Evolutionary conservation across 768 basidiomycete species (phyloP), one percentile per base, ranked within the genome.

Genomic region (Amanita brunnescens): DNA sequence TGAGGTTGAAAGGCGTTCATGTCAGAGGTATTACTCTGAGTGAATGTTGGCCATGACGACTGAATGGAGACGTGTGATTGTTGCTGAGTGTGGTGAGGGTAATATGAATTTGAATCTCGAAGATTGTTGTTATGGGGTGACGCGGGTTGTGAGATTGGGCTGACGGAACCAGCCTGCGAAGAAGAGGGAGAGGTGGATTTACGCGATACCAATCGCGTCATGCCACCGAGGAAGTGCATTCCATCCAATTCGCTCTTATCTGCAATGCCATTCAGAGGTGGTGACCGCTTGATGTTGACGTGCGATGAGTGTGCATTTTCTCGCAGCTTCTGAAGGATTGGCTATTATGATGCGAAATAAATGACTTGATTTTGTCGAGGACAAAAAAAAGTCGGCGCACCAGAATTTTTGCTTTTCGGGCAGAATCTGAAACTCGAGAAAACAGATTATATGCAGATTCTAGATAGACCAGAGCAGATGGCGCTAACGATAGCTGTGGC

Each of bases 381-480:
- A 16, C 8, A 24, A 38, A 9, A 38, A 9, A 16, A 18, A 51
- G 23, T 49, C n/a, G 21, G 70, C 77, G 48, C 49, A 81, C 83
- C 55, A 85, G 62, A 29, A 85, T 80, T 59, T 80, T 83, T 12
- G 70, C 69, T 10, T 79, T 78, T 34, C 78, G 72, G 5, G 76
- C 61, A 44, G 67, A 73, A 56, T 80, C 75, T 3, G 75, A 70
- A 2, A 83, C 79, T 29, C 70, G 70, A 35, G 71, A 65, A 59
- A 86, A 85, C 9, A 86, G 62, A 49, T 71, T 74, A 55, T 71
- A 73, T 0, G 81, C 83, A 1, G 77, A 75, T 44, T 85, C 83
- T n/a, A 87, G 64, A 59, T 84, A 78, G 2, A 79, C 77, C n/a
- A 83, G 62, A 2, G 84, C 83, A 50, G 82, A 83, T 1, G 75